Base-by-base conservation (phyloP, 371 early-diverging fungal genomes). In the Mortierella sp. region DNA sequence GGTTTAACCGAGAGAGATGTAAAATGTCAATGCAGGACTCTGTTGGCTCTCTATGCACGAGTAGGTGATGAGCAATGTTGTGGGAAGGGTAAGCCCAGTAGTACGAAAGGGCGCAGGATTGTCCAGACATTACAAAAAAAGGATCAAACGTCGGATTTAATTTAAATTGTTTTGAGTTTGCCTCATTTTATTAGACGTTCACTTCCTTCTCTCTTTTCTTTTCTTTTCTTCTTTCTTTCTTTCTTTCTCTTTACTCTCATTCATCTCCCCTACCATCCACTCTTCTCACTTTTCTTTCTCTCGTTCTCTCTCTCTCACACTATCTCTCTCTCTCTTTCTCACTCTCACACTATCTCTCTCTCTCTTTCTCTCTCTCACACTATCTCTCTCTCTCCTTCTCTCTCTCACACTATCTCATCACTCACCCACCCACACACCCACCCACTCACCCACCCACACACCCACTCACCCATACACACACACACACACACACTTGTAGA, bases 161-260 rank as follows among this genome's bases (percentile, higher is more conserved):
- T 9, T 12, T 16, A 47, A 51, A 6, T 51, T 51, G n/a, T 6
- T n/a, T 51, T 6, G 12, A 45, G 18, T 45, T 45, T 45, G 10
- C 12, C 8, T n/a, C n/a, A 40, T 45, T 45, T 12, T 45, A 45
- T 45, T 45, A 12, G 45, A 5, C 9, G 51, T 51, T 51, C 16
- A 12, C 51, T 51, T 51, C 16, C 22, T 51, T 51, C 4, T n/a
- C 51, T 54, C 12, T 54, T 11, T 26, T 28, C 28, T 28, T 55
- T 55, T 3, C n/a, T 24, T 59, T 35, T 32, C 59, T 59, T 59
- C 22, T 60, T 30, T 60, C 51, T 68, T 35, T 68, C 26, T 22
- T 28, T 52, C 35, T 39, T 45, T 49, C 40, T 28, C 39, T 57
- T 16, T 51, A n/a, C n/a, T n/a, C n/a, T n/a, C n/a, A n/a, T n/a